Evolutionary conservation across 169 alveolate genomes (phyloP), one percentile per base, ranked within the genome.

Genomic region (Eimeria necatrix): DNA sequence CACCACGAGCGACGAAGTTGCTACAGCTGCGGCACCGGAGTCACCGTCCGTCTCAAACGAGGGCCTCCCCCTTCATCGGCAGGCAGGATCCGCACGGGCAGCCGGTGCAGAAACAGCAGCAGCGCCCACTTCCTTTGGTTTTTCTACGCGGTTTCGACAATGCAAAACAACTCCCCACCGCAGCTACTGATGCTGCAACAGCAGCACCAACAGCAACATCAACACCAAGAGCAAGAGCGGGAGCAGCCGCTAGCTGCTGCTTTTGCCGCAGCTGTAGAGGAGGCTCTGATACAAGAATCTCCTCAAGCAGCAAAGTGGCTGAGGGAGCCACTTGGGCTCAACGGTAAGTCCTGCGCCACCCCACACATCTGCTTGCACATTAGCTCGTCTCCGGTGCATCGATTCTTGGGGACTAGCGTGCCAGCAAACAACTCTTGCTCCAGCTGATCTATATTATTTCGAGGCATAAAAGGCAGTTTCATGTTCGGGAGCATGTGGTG

Each of bases 211-310:
- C 85, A 20, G 49, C 41, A 46, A 20, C n/a, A 26, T 16, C 51
- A 14, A 22, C 60, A 5, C 12, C 4, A 74, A 18, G 32, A 74
- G 18, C 71, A 9, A 71, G 51, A 80, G 70, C 46, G 49, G 49
- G 22, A 48, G 71, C 70, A 51, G 68, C 60, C 64, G 49, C 52
- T 80, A 16, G 89, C 70, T 51, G 89, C 89, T 20, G 89, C 89
- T 16, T 51, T 80, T 80, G 89, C 71, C 49, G 89, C 89, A 48
- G 89, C 89, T 48, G 89, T 80, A 52, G 71, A 80, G 7, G 53
- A 48, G 49, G 89, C 89, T 26, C 89, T 80, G 64, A 26, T 20
- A 48, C 60, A 51, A 9, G 89, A 49, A 46, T 24, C 51, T 6
- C 64, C 89, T n/a, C 49, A n/a, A 51, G 70, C 89, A 48, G 89